Base-by-base conservation (phyloP, 2,329 filamentous ascomycete genomes). In the Dothiorella sarmentorum region DNA sequence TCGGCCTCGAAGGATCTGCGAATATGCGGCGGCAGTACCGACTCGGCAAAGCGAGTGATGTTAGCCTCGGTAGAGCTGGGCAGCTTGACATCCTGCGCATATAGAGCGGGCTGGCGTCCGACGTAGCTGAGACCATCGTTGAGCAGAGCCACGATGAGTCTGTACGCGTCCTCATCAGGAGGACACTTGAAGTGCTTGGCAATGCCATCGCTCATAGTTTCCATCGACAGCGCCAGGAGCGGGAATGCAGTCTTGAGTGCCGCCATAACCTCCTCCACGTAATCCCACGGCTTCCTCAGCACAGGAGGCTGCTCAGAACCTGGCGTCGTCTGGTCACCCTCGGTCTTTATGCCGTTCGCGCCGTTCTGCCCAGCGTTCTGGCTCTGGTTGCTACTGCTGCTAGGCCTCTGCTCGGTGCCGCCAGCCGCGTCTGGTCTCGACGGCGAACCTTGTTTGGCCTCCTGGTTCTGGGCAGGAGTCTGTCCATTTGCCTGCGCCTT, bases 181-280 rank as follows among this genome's bases (percentile, higher is more conserved):
- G 93, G 93, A 68, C 94, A 97, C 76, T 99, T 99, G 83, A 99
- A 99, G 75, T 97, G 89, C 80, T 97, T 97, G 73, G 94, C 89
- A 60, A 99, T 96, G 75, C 97, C 93, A 70, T 99, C 94, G 27
- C 97, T 92, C 91, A 97, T 99, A 0, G 93, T 96, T 77, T 99
- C 94, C 94, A 99, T 97, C 0, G 93, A 97, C 42, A 97, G 79
- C 9, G 95, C 94, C 66, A 99, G 83, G 17, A 99, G 82, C 22
- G 94, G 94, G 80, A 97, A 99, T 0, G 93, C 92, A 6, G 94
- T 97, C 80, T 99, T 97, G 56, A 99, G 85, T 27, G 91, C 89
- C 31, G 91, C 89, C 82, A 96, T 91, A 61, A 99, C 91, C 71
- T 97, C 92, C 66, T 99, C 94, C 0, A 91, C 93, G 66, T 95